Conservation (phyloP, 2,329 filamentous ascomycete genomes). For the Colletotrichum sp. region DNA sequence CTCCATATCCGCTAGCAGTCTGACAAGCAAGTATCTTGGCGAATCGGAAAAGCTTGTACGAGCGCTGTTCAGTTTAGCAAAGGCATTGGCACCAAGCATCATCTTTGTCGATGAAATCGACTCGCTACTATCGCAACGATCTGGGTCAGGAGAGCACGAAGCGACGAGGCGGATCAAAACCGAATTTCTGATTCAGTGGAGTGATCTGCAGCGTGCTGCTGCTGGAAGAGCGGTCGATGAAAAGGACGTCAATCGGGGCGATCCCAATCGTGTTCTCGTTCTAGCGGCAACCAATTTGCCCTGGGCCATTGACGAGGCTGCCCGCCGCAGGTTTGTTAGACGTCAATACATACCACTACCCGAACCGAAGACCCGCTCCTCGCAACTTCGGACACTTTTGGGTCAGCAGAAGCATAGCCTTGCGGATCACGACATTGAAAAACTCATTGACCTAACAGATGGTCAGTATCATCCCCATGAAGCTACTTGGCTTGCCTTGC, state of each 20-base stretch:
- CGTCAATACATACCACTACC: conserved; percentile 96
- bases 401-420: conserved; percentile 88
- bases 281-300: conserved; percentile 95
- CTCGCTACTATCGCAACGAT: conserved; percentile 84
- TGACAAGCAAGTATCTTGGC: conserved; percentile 95
- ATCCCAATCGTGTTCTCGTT: conserved; percentile 88
- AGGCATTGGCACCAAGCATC: conserved; percentile 87
- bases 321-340: conserved; percentile 85
- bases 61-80: conserved; percentile 89
- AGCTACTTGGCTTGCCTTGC: neutral
- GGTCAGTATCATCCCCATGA: conserved; percentile 56
- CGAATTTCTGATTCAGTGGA: conserved; percentile 98
- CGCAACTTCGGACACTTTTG: conserved; percentile 79
- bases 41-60: conserved; percentile 96
- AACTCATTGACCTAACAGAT: conserved; percentile 81
- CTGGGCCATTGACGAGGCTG: conserved; percentile 98
- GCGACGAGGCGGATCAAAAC: conserved; percentile 95
- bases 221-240: conserved; percentile 77
- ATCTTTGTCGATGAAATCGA: conserved; percentile 99
- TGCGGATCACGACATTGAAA: conserved; percentile 71
- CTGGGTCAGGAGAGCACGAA: conserved; percentile 87
- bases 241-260: conserved; percentile 73
- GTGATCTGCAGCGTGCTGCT: conserved; percentile 88
- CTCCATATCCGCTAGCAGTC: conserved; percentile 90
- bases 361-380: conserved; percentile 79